Base-by-base conservation (phyloP, 202 grass and related monocot genomes). In the Miscanthus sacchariflorus region DNA sequence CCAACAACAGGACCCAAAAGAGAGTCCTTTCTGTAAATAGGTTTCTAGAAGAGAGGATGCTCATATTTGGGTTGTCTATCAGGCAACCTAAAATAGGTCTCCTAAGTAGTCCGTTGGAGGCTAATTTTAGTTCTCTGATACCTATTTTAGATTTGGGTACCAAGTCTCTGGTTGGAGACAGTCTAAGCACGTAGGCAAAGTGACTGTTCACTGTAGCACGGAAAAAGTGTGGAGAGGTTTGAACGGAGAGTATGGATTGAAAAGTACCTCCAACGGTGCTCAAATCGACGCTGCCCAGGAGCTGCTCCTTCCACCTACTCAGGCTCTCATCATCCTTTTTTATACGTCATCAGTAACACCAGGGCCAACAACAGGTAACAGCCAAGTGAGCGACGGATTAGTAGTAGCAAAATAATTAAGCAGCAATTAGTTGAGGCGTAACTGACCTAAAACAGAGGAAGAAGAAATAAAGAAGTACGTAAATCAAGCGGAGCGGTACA, bases 321-420 rank as follows among this genome's bases (percentile, higher is more conserved):
- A 96, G 87, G 88, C 94, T 96, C 87, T 96, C 94, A 28, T 92
- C 94, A 70, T 96, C 94, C 94, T 96, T 56, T 56, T 56, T 19
- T 17, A n/a, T 6, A 50, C 12, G 23, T 40, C 43, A 72, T 46
- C 40, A 39, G 7, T 8, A 78, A 43, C 30, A 13, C 48, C 12
- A 69, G 0, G 46, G 21, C n/a, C 28, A 52, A n/a, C 25, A 48
- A 12, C 17, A 50, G 66, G 61, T 10, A 42, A 25, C 44, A 68
- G 38, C 13, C 12, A 70, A 56, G 44, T 28, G 12, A 27, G 23
- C 0, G 23, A 59, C 19, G 56, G 21, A 59, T n/a, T 1, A 59
- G 19, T 59, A 21, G 18, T 2, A 58, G 8, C 4, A 18, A 4
- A 58, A 7, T 58, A 8, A 21, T 4, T 17, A 5, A 59, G 7